These are phyloP conservation scores for Sporothrix sp. DNA, from an alignment of 2,329 filamentous ascomycete species.

Conservation along the genomic window DNA sequence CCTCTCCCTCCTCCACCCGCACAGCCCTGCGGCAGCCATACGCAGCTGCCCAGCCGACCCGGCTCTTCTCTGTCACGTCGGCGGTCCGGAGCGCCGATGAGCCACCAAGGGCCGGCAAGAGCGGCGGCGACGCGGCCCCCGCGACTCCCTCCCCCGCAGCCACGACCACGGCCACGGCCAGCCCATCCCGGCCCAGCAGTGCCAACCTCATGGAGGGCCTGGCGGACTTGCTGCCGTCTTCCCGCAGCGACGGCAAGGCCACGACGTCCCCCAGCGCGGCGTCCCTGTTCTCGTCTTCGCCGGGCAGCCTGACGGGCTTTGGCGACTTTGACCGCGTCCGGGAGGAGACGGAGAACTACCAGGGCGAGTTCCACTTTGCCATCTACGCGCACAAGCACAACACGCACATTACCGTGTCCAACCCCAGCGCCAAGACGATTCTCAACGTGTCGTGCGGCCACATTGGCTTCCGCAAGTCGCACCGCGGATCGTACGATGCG, in stretches of 20 bases:
- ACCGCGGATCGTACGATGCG: constrained; percentile 76
- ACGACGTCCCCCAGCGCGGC: background rate
- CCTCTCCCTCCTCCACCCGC: background rate
- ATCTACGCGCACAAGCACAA: constrained; percentile 87
- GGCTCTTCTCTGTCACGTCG: constrained; percentile 12
- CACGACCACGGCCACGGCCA: too few relatives aligned
- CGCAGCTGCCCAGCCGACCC: background rate
- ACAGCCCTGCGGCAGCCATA: constrained; percentile 6
- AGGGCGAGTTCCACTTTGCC: constrained; percentile 68
- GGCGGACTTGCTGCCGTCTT: constrained; percentile 16
- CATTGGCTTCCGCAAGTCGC: constrained; percentile 79
- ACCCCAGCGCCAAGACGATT: constrained; percentile 68
- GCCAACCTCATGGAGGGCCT: constrained; percentile 16
- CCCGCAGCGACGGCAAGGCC: background rate
- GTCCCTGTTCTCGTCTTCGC: background rate
- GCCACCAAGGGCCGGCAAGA: background rate
- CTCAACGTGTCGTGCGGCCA: constrained; percentile 76
- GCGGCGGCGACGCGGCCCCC: background rate
- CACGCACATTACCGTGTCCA: constrained; percentile 82
- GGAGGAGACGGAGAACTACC: constrained; percentile 25
- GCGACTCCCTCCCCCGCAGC: background rate
- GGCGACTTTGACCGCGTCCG: constrained; percentile 16
- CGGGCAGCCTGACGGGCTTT: background rate
- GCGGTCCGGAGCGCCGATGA: background rate
- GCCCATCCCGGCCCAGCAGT: constrained; percentile 9